phyloP scores from a whole-genome alignment of 495 filamentous ascomycete genomes.

The Talaromyces adpressus region DNA sequence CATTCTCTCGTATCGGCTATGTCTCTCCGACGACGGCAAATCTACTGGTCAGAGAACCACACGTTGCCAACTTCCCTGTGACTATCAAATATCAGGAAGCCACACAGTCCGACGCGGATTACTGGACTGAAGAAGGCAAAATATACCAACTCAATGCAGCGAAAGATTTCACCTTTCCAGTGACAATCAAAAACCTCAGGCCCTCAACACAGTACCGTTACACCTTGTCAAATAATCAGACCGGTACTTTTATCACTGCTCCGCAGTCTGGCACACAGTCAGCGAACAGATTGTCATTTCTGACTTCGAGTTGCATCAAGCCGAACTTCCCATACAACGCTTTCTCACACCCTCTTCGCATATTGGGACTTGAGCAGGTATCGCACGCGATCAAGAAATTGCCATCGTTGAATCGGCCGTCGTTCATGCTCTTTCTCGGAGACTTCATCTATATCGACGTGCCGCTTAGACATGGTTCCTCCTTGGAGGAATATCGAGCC shows the following conservation, averaged over 20 bases:
- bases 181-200: slow-evolving; percentile 49
- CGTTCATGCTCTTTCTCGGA: slow-evolving; percentile 98
- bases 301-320: slow-evolving; percentile 88
- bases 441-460: slow-evolving; percentile 98
- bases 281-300: slow-evolving; percentile 70
- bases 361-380: slow-evolving; percentile 70
- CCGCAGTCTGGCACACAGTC: slow-evolving; percentile 55
- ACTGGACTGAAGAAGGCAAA: slow-evolving; percentile 61
- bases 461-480: slow-evolving; percentile 65
- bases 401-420: slow-evolving; percentile 47
- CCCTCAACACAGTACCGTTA: slow-evolving; percentile 70
- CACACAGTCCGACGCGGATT: slow-evolving; percentile 13
- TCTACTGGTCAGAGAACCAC: slow-evolving; percentile 77
- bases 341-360: slow-evolving; percentile 68
- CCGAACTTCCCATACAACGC: slow-evolving; percentile 83
- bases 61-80: slow-evolving; percentile 65
- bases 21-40: slow-evolving; percentile 75
- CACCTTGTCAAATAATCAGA: slow-evolving; percentile 72
- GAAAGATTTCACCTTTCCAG: slow-evolving; percentile 71
- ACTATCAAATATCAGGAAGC: slow-evolving; percentile 54
- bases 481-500: slow-evolving; percentile 68
- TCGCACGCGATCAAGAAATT: slow-evolving; percentile 49
- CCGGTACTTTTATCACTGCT: slow-evolving; percentile 68
- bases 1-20: slow-evolving; percentile 79
- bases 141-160: slow-evolving; percentile 58